A percentile compares a stretch with the other conserved stretches of the same genome.
These are phyloP conservation scores for Silybum marianum DNA, from an alignment of 129 eudicot species.

Conservation along the genomic window DNA sequence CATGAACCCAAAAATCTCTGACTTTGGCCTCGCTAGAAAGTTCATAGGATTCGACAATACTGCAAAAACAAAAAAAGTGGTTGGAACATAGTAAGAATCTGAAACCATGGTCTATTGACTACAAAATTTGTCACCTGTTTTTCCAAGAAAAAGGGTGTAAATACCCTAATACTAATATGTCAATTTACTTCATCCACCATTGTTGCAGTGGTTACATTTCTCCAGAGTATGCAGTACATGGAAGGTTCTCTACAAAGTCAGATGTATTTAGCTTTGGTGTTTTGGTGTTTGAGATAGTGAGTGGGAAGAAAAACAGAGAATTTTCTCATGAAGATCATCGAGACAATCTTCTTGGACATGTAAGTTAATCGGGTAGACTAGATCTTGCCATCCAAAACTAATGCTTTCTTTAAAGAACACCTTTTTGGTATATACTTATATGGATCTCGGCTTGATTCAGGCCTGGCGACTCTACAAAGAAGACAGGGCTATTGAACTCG, in stretches of 20 bases:
- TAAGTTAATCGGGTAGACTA: conserved; percentile 17
- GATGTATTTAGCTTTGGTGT: conserved; percentile 58
- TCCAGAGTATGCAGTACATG: conserved; percentile 50
- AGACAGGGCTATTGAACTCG: conserved; percentile 25
- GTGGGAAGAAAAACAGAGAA: conserved; percentile 46
- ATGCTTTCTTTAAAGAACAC: not conserved
- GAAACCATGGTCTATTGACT: not conserved
- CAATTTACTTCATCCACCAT: not conserved
- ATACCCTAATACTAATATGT: not conserved
- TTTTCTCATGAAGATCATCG: conserved; percentile 38
- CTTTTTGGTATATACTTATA: not conserved
- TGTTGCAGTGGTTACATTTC: conserved; percentile 46
- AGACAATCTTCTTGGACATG: conserved; percentile 55
- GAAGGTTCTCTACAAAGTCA: conserved; percentile 44
- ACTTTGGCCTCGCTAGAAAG: conserved; percentile 50
- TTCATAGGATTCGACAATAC: conserved; percentile 36
- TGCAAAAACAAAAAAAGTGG: conserved; percentile 46
- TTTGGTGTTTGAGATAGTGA: conserved; percentile 43
- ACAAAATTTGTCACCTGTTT: not conserved
- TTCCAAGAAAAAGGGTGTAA: not conserved
- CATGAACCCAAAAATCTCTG: conserved; percentile 54
- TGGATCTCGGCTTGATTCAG: conserved; percentile 7
- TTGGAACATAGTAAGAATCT: conserved; percentile 49
- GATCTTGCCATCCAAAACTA: not conserved
- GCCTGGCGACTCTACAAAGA: conserved; percentile 33